These are phyloP conservation scores for Podospora sp. DNA, from an alignment of 495 filamentous ascomycete genomes.

Conservation along the genomic window DNA sequence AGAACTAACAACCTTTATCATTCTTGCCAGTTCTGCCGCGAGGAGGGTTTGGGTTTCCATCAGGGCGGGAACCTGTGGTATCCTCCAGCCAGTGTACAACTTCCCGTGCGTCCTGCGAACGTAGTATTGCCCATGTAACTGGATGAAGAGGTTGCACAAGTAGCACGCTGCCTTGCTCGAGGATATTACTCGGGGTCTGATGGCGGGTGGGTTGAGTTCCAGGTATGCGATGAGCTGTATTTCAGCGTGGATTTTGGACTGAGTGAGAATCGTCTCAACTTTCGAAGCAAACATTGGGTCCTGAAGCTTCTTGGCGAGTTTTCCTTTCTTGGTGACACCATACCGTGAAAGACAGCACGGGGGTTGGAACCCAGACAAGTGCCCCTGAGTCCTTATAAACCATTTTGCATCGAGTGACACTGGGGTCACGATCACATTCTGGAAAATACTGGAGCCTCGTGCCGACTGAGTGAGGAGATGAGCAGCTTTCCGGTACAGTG, in stretches of 20 bases:
- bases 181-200: conserved; percentile 48
- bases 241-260: conserved; percentile 53
- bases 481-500: conserved; percentile 40
- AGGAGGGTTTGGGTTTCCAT: conserved; percentile 11
- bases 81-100: conserved; percentile 44
- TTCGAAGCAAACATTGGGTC: background rate
- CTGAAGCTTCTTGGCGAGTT: background rate
- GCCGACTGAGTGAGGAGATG: conserved; percentile 36
- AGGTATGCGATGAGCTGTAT: conserved; percentile 52
- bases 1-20: background rate
- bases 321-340: background rate
- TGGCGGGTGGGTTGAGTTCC: conserved; percentile 30
- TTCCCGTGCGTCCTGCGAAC: conserved; percentile 45
- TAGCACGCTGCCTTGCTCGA: conserved; percentile 56
- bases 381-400: conserved; percentile 25
- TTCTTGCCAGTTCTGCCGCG: conserved; percentile 18
- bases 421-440: conserved; percentile 29
- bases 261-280: conserved; percentile 25
- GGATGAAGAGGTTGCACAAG: conserved; percentile 50
- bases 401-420: conserved; percentile 29
- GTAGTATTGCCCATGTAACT: conserved; percentile 44
- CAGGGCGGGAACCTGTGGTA: conserved; percentile 24
- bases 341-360: conserved; percentile 8
- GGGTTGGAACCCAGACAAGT: background rate
- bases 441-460: conserved; percentile 30